phyloP scores from a whole-genome alignment of 805 yeast genomes.

The Candida michaelii region DNA sequence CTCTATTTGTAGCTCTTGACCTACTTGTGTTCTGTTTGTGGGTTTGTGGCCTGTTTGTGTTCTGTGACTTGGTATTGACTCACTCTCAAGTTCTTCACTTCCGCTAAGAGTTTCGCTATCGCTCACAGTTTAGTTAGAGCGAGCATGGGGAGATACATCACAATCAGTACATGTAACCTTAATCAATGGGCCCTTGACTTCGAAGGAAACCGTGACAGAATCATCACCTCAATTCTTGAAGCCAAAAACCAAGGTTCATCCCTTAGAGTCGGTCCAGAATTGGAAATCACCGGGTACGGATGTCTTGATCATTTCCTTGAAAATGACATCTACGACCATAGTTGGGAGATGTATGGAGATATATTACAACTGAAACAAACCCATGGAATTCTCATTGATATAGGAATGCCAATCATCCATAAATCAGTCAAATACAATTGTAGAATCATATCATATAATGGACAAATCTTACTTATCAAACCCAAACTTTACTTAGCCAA shows the following conservation, averaged over 20 bases:
- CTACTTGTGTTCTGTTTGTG: too few species aligned
- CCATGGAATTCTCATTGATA: constrained; percentile 76
- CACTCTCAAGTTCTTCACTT: too few species aligned
- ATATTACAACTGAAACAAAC: constrained; percentile 69
- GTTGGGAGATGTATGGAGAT: constrained; percentile 91
- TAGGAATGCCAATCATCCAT: constrained; percentile 93
- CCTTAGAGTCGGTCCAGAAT: constrained; percentile 94
- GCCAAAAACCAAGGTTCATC: constrained; percentile 78
- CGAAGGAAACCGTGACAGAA: constrained; percentile 94
- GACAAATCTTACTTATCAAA: constrained; percentile 77
- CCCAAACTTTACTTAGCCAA: constrained; percentile 94
- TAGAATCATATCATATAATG: constrained; percentile 78
- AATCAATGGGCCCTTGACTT: constrained; percentile 99
- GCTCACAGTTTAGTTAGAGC: too few species aligned
- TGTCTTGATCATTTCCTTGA: constrained; percentile 93
- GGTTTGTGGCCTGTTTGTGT: too few species aligned
- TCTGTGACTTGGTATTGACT: too few species aligned
- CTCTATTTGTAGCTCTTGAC: too few species aligned
- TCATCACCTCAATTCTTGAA: constrained; percentile 69
- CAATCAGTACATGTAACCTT: constrained; percentile 89
- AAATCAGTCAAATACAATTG: constrained; percentile 89
- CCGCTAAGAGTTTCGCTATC: too few species aligned
- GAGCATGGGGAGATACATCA: constrained; percentile 85
- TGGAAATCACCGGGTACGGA: constrained; percentile 93
- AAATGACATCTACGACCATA: constrained; percentile 81